Base-by-base conservation (phyloP, 2,329 filamentous ascomycete genomes). In the Chaetomium sp. region DNA sequence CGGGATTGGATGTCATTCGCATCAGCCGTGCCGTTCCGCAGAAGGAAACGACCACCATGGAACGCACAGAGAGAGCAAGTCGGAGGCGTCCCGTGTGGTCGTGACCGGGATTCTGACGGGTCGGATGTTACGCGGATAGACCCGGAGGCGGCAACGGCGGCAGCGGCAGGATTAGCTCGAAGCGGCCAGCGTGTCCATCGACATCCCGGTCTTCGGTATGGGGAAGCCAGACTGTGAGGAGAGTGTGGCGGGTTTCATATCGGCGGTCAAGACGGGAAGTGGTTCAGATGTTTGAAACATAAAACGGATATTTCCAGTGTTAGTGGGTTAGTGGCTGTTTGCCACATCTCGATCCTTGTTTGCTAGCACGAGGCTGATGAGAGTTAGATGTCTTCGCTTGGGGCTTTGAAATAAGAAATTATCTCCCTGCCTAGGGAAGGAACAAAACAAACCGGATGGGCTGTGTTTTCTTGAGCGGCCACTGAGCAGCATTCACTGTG, bases 1-100 rank as follows among this genome's bases (percentile, higher is more conserved):
- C 54, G 25, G 49, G 54, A 62, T 59, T 62, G 63, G 63, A 42
- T 19, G 35, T 23, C 27, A 35, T 42, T 19, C 25, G 45, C 61
- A 35, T 51, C 53, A 38, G n/a, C 21, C 33, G 25, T 29, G 21
- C n/a, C 23, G 35, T 49, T 35, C n/a, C 29, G 13, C 45, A 50
- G 29, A 38, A 50, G 29, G 45, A 50, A 50, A 50, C 38, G 56
- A 47, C 56, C 56, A 16, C 25, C 23, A 21, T 9, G 16, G 19
- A n/a, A 16, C 25, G 16, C 19, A 12, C 13, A 19, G 16, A 19
- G 38, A 29, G 10, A 23, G 35, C 21, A 47, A 45, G 38, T 29
- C 56, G 56, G 56, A 57, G 56, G 38, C 35, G 35, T 57, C 47
- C 55, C 55, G 55, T 31, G 25, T 47, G 21, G 16, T 29, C 23